phyloP scores from a whole-genome alignment of 1,284 basidiomycete genomes.

The Farysia itapuensis region DNA sequence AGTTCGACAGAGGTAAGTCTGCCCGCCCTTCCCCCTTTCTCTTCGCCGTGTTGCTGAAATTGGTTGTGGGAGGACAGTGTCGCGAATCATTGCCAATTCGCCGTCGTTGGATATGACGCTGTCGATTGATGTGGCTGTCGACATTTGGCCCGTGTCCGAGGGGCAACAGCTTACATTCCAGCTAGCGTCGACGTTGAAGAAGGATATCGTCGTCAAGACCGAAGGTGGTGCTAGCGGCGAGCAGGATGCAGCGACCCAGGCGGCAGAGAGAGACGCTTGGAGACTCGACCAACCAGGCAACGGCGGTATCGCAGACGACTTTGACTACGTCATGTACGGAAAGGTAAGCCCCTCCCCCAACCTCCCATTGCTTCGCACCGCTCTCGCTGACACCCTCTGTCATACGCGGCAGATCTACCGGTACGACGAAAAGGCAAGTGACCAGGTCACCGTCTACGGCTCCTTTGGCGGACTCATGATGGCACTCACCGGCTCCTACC shows the following conservation, averaged over 20 bases:
- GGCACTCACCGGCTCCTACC: slow-evolving; percentile 87
- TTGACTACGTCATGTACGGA: slow-evolving; percentile 98
- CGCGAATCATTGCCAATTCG: slow-evolving; percentile 49
- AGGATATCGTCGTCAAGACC: slow-evolving; percentile 64
- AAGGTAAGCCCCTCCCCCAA: too few species aligned
- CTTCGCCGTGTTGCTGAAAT: not conserved
- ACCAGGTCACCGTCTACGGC: slow-evolving; percentile 87
- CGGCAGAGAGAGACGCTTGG: slow-evolving; percentile 72
- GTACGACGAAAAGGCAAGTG: slow-evolving; percentile 82
- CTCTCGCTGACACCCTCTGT: too few species aligned
- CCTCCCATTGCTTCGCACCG: not conserved
- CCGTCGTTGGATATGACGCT: slow-evolving; percentile 77
- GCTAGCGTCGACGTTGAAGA: slow-evolving; percentile 69
- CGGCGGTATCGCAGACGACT: slow-evolving; percentile 88
- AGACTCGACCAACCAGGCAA: slow-evolving; percentile 82
- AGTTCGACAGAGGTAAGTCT: slow-evolving; percentile 84
- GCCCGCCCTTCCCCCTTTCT: not conserved
- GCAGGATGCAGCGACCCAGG: slow-evolving; percentile 34
- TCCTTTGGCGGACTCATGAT: slow-evolving; percentile 96
- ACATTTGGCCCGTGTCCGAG: slow-evolving; percentile 60
- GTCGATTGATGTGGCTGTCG: slow-evolving; percentile 66
- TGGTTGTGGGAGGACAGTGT: slow-evolving; percentile 18
- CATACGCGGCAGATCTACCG: too few species aligned
- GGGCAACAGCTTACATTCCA: slow-evolving; percentile 81
- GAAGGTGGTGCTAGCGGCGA: slow-evolving; percentile 46